A percentile compares a stretch with the other conserved stretches of the same genome.
These are phyloP conservation scores for Cafeteria roenbergensis DNA, from an alignment of 108 stramenopile genomes.

Conservation along the genomic window DNA sequence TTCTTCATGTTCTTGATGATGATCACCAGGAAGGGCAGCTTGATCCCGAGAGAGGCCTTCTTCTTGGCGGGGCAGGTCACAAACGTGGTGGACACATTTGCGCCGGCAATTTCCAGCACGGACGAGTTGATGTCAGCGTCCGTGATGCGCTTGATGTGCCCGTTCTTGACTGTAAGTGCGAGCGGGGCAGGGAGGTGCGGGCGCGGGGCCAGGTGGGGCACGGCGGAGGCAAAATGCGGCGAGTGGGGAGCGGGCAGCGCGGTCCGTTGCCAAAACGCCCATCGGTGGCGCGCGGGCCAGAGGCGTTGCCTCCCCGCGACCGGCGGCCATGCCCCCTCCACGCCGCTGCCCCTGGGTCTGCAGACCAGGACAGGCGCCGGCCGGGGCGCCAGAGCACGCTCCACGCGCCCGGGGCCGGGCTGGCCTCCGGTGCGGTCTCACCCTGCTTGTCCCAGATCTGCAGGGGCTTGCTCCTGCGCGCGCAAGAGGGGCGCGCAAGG, in stretches of 20 bases:
- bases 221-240: constrained; percentile 41
- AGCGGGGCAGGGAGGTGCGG: too few species aligned
- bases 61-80: constrained; percentile 70
- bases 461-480: not conserved
- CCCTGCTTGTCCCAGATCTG: not conserved
- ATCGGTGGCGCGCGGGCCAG: too few species aligned
- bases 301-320: too few species aligned
- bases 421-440: not conserved
- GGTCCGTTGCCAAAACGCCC: not conserved
- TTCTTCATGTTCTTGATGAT: constrained; percentile 82
- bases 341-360: too few species aligned
- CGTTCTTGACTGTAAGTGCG: constrained; percentile 67
- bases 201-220: constrained; percentile 79
- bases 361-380: too few species aligned
- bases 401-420: not conserved
- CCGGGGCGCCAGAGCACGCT: not conserved
- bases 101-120: constrained; percentile 76
- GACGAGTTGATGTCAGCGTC: constrained; percentile 76
- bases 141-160: constrained; percentile 80
- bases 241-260: not conserved
- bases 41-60: constrained; percentile 68
- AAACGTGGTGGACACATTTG: constrained; percentile 75
- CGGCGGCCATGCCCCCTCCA: too few species aligned
- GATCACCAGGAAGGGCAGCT: constrained; percentile 78
- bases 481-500: not conserved